A percentile compares a stretch with the other conserved stretches of the same genome.
phyloP scores from a whole-genome alignment of 2,329 filamentous ascomycete species.

The Botrytis porri region DNA sequence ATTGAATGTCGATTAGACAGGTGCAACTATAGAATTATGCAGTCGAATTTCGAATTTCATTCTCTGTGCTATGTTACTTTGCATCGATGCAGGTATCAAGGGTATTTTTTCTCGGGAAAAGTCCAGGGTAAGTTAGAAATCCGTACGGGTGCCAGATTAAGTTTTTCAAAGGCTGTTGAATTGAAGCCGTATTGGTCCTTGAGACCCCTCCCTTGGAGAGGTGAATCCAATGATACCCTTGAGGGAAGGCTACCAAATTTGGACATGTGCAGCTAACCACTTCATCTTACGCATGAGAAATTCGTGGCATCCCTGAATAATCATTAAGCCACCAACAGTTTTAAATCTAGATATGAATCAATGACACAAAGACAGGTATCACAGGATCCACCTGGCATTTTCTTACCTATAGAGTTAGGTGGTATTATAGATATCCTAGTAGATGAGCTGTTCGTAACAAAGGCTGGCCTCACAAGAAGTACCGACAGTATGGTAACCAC shows the following conservation, averaged over 20 bases:
- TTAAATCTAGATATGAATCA: neutral
- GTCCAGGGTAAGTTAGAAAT: neutral
- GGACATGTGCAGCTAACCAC: neutral
- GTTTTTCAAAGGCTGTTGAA: neutral
- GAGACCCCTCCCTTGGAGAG: neutral
- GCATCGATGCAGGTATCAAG: conserved; percentile 12
- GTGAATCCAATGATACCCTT: neutral
- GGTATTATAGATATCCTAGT: neutral
- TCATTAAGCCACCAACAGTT: neutral
- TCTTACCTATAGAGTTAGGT: neutral
- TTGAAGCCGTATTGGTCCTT: neutral
- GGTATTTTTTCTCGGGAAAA: neutral
- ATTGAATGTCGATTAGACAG: neutral
- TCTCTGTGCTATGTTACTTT: conserved; percentile 16
- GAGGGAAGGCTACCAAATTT: neutral
- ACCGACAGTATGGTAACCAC: conserved; percentile 11
- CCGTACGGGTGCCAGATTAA: neutral
- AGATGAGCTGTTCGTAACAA: neutral
- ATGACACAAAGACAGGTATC: neutral
- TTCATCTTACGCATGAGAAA: neutral
- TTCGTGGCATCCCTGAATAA: conserved; percentile 6
- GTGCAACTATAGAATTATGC: neutral
- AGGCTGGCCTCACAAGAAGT: neutral
- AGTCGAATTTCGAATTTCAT: conserved; percentile 3
- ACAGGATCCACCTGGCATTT: neutral